These are phyloP conservation scores for Fraxinus quadrangulata DNA, from an alignment of 257 asterid species.

Conservation along the genomic window DNA sequence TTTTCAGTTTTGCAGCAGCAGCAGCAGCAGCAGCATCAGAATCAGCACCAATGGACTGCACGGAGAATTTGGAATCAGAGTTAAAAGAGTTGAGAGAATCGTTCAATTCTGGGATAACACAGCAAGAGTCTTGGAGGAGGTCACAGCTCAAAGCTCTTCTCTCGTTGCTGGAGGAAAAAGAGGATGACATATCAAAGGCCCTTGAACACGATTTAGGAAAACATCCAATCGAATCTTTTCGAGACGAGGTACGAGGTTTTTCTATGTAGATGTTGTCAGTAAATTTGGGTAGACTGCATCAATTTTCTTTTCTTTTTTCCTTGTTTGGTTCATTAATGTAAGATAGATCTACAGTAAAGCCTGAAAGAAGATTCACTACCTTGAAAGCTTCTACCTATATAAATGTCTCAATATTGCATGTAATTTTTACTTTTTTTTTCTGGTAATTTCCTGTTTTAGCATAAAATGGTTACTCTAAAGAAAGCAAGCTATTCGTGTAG, in stretches of 20 bases:
- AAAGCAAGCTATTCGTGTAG: background rate
- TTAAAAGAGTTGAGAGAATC: constrained; percentile 51
- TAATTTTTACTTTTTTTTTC: background rate
- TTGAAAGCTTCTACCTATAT: too few relatives aligned
- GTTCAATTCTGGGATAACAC: constrained; percentile 61
- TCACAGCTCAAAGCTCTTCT: constrained; percentile 55
- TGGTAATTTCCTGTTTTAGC: too few relatives aligned
- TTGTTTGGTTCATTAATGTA: background rate
- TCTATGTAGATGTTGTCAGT: too few relatives aligned
- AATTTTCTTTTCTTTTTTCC: background rate
- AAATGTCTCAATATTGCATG: background rate
- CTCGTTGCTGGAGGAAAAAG: constrained; percentile 48
- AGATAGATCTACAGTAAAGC: too few relatives aligned
- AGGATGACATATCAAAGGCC: constrained; percentile 53
- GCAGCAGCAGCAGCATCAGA: background rate
- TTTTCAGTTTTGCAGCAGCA: background rate
- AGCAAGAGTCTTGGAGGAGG: constrained; percentile 71
- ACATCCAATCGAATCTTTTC: constrained; percentile 62
- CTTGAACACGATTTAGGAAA: constrained; percentile 73
- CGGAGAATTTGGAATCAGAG: constrained; percentile 33
- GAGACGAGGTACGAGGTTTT: constrained; percentile 66
- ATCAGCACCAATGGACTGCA: background rate
- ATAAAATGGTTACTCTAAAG: too few relatives aligned
- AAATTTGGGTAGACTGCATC: background rate
- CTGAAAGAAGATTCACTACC: too few relatives aligned